These are phyloP conservation scores for Plasmodium berghei DNA, from an alignment of 169 alveolate genomes.

Conservation along the genomic window DNA sequence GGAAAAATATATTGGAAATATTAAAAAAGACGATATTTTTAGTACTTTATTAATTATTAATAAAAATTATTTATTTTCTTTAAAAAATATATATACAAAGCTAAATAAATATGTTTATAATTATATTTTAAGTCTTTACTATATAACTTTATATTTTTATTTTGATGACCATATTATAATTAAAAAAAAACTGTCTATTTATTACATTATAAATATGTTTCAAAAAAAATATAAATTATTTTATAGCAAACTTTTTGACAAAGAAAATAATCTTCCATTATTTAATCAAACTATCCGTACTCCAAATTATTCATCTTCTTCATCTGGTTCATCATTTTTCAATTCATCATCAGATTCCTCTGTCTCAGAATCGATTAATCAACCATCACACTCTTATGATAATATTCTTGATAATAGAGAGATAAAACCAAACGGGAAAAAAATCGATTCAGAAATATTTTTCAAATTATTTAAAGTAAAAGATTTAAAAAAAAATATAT, in stretches of 20 bases:
- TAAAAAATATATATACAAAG: conserved; percentile 39
- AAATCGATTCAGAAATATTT: background rate
- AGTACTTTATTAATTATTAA: conserved; percentile 35
- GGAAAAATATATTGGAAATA: conserved; percentile 8
- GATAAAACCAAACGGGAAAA: background rate
- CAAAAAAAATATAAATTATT: conserved; percentile 22
- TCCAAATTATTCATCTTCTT: background rate
- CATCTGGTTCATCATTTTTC: background rate
- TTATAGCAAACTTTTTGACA: conserved; percentile 19
- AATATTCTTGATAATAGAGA: background rate
- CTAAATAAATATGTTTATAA: conserved; percentile 29
- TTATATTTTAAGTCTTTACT: conserved; percentile 31
- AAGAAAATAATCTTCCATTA: background rate
- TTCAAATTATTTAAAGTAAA: conserved; percentile 23
- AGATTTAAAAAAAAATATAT: conserved; percentile 34
- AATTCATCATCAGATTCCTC: background rate
- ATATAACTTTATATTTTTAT: conserved; percentile 30
- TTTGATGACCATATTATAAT: conserved; percentile 47
- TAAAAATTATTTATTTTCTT: conserved; percentile 35
- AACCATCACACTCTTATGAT: background rate
- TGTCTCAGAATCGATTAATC: background rate
- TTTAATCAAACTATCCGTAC: background rate
- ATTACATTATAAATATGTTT: conserved; percentile 25
- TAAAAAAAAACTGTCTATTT: conserved; percentile 25
- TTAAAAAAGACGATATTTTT: background rate